These are phyloP conservation scores for Rhododendron ferrugineum DNA, from an alignment of 148 eudicot species.

Conservation along the genomic window DNA sequence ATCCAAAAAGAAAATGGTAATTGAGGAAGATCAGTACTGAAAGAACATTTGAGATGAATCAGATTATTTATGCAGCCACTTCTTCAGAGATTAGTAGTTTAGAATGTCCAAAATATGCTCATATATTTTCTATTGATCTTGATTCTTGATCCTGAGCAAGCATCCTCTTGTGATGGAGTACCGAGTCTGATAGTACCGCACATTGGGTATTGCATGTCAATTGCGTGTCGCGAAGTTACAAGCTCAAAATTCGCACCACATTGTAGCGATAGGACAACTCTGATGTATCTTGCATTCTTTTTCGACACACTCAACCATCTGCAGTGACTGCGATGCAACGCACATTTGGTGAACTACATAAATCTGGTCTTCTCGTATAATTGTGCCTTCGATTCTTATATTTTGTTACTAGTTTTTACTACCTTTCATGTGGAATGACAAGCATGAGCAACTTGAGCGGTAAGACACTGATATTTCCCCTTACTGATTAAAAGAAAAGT, in stretches of 20 bases:
- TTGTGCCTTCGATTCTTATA: neutral
- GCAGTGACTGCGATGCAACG: neutral
- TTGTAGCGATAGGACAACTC: neutral
- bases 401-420: neutral
- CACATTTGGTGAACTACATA: neutral
- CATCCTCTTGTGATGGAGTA: neutral
- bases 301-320: neutral
- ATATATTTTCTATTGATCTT: neutral
- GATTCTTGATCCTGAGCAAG: neutral
- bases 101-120: neutral
- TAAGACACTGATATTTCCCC: neutral
- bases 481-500: neutral
- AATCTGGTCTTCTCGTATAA: neutral
- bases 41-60: neutral
- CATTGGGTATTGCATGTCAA: neutral
- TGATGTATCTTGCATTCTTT: neutral
- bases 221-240: neutral
- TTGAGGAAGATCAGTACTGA: slow-evolving; percentile 19
- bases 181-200: neutral
- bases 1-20: neutral
- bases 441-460: neutral
- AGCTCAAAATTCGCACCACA: neutral
- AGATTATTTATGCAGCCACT: slow-evolving; percentile 19
- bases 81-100: neutral
- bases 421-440: neutral